Base-by-base conservation (phyloP, 2,329 filamentous ascomycete species). In the Aureobasidium pullulans region DNA sequence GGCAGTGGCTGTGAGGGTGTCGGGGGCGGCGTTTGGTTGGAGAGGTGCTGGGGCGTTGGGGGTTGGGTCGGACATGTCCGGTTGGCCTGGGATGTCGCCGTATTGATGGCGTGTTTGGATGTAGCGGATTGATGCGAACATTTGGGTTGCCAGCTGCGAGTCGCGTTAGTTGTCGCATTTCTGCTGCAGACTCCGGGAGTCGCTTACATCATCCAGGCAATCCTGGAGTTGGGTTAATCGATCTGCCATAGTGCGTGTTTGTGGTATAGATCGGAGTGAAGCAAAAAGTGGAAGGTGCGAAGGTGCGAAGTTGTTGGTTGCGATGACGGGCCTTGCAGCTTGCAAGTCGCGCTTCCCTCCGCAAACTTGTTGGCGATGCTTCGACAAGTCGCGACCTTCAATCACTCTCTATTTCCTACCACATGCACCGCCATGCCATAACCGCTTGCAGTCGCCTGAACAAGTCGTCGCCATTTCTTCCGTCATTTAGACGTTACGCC, bases 201-300 rank as follows among this genome's bases (percentile, higher is more conserved):
- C 11, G 48, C 73, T 36, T 76, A 89, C 89, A 80, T 91, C 85
- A 69, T 94, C 89, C 62, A 93, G 83, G 72, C 88, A 86, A 76
- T 94, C 89, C 74, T 95, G 90, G 60, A 94, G 79, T 72, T 94
- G 89, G 1, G 90, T 93, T 60, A 95, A 80, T 63, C 87, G 80
- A 70, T 95, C 90, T 31, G 82, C 81, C 85, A 90, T 90, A 60
- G 42, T 47, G 43, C 19, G 52, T 9, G 9, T 29, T 44, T 29
- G 23, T 56, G 40, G 28, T 23, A 2, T 31, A 36, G 28, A 15
- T 16, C 39, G 32, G 7, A 37, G 32, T 9, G 36, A 37, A 13
- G n/a, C 19, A 29, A 13, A 28, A 53, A 39, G 48, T 29, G 32
- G 6, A 16, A 37, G 47, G 36, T 32, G 32, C 39, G 39, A n/a